These are phyloP conservation scores for Onygenales sp. DNA, from an alignment of 2,329 filamentous ascomycete genomes.

Conservation along the genomic window DNA sequence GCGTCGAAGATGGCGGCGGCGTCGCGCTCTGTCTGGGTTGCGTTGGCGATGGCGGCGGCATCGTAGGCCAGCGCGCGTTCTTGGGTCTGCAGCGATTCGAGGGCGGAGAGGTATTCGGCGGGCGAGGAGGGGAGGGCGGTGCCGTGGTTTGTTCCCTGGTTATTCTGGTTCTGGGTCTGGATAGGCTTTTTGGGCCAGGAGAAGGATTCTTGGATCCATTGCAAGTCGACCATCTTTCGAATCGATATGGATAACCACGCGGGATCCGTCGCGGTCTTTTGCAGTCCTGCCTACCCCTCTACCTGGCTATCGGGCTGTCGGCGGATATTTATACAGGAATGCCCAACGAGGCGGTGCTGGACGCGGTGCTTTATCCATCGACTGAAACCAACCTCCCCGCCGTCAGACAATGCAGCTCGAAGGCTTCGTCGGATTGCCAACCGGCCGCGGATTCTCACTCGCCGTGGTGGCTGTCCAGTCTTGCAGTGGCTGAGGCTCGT, in stretches of 20 bases:
- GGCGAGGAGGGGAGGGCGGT: background rate
- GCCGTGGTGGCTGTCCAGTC: background rate
- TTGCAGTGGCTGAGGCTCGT: background rate
- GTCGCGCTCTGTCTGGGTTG: background rate
- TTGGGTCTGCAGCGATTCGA: background rate
- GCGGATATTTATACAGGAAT: background rate
- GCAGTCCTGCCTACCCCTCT: too few relatives aligned
- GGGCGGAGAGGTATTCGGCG: background rate
- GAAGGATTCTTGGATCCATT: background rate
- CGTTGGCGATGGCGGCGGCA: background rate
- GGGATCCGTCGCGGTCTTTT: too few relatives aligned
- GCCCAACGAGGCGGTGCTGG: slow-evolving; percentile 1
- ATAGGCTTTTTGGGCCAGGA: background rate
- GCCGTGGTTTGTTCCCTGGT: background rate
- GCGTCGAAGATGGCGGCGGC: background rate
- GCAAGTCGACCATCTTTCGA: background rate
- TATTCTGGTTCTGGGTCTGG: background rate
- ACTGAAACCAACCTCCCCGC: background rate
- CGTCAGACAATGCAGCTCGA: background rate
- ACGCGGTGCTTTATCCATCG: background rate
- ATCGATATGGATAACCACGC: too few relatives aligned
- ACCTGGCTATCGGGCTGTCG: too few relatives aligned
- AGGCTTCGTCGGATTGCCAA: background rate
- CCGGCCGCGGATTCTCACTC: background rate
- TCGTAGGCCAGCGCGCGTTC: slow-evolving; percentile 2